phyloP scores from a whole-genome alignment of 2,329 filamentous ascomycete genomes.

The Hymenoscyphus repandus region DNA sequence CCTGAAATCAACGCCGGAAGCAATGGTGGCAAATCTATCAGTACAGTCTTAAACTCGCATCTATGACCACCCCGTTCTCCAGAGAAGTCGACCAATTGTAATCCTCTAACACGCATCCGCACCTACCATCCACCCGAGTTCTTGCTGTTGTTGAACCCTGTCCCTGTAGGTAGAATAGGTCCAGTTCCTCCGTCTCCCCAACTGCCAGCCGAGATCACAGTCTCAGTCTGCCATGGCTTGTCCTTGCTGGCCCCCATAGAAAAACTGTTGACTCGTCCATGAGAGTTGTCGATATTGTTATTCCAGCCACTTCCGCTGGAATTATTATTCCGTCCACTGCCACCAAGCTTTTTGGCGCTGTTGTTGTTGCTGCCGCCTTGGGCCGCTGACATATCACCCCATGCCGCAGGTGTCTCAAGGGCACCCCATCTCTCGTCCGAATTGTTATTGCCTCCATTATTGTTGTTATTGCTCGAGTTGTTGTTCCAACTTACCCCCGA shows the following conservation, averaged over 20 bases:
- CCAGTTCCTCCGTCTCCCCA: constrained; percentile 9
- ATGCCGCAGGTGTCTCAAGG: constrained; percentile 9
- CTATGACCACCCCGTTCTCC: too few species aligned
- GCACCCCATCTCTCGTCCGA: constrained; percentile 7
- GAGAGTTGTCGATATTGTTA: background rate
- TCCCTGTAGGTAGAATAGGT: background rate
- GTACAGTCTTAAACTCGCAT: too few species aligned
- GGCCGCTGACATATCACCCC: constrained; percentile 16
- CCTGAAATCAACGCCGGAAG: too few species aligned
- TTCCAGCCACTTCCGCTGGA: background rate
- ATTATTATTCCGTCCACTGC: background rate
- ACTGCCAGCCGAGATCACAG: constrained; percentile 11
- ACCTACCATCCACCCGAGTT: too few species aligned
- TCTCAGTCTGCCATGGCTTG: constrained; percentile 9
- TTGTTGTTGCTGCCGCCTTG: constrained; percentile 6
- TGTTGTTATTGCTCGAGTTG: constrained; percentile 6
- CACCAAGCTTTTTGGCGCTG: constrained; percentile 2
- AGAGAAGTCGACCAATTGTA: too few species aligned
- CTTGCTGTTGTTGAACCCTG: too few species aligned
- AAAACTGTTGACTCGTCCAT: too few species aligned
- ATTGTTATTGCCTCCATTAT: background rate
- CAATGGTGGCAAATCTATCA: too few species aligned
- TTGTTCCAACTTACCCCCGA: constrained; percentile 3
- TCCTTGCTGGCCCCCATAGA: background rate
- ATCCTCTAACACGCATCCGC: too few species aligned